Evolutionary conservation across 805 yeast genomes (phyloP), one percentile per base, ranked within the genome.

Genomic region (Candida jianshihensis): DNA sequence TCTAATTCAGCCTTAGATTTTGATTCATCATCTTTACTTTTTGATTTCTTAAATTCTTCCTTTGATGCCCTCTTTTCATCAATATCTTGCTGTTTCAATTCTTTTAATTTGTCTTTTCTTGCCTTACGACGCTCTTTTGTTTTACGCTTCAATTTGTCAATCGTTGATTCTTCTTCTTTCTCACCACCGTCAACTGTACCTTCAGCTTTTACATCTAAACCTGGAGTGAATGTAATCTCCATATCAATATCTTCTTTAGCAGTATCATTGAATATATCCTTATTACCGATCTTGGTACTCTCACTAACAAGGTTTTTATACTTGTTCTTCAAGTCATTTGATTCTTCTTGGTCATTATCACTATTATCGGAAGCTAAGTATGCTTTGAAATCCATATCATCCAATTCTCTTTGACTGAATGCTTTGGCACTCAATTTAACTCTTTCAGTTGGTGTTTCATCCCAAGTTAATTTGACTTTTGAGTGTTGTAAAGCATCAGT

Each of bases 401-500:
- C 92, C 33, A 87, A 68, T 56, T 92, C 97, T 55, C 83, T 79
- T 56, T 84, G 92, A 33, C 87, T 77, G 57, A 92, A 90, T 6
- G 88, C 86, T 47, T 81, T 79, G 13, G 82, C 71, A 1, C 96
- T 73, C 36, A 89, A 58, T 40, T 81, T 76, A 14, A 76, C 59
- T 53, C 98, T 75, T 52, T 88, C 97, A 39, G 78, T 81, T 6
- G 98, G 97, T 0, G 97, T 94, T 63, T 90, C 97, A 60, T 92
- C 98, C 98, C 98, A 92, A 1, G 97, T 89, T 47, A 92, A 69
- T 58, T 86, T 89, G 34, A 92, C 98, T 53, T 89, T 92, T 13
- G 97, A 89, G 55, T 88, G 96, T 57, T 92, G 96, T 41, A 92
- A 68, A 0, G 98, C 98, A 61, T 86, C 97, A 4, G 98, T 92